A percentile compares a stretch with the other conserved stretches of the same genome.
Conservation (phyloP, 2,329 filamentous ascomycete species). For the Didymella sp. region DNA sequence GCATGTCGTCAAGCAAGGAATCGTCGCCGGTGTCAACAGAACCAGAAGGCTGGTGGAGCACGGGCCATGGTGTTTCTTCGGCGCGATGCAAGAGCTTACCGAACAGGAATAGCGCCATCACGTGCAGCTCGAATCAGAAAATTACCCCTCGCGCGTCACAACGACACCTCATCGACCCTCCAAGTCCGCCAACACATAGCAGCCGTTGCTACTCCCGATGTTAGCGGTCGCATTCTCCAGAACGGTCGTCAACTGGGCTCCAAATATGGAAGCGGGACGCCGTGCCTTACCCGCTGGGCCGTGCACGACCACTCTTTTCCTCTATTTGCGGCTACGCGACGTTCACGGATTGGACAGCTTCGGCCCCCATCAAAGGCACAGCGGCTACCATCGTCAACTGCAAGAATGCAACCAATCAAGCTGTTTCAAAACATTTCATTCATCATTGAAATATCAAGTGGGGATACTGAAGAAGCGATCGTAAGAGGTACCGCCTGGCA, state of each 20-base stretch:
- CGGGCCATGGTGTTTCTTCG: constrained; percentile 29
- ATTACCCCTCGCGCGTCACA: constrained; percentile 44
- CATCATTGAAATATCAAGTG: constrained; percentile 40
- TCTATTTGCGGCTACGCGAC: constrained; percentile 52
- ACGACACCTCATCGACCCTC: constrained; percentile 32
- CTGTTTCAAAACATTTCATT: constrained; percentile 37
- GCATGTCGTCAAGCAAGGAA: not conserved
- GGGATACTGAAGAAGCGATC: constrained; percentile 44
- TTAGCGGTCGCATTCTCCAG: constrained; percentile 1
- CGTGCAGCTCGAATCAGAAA: constrained; percentile 38
- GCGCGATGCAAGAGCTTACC: constrained; percentile 15
- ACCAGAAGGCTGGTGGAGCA: constrained; percentile 5
- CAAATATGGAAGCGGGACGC: constrained; percentile 29
- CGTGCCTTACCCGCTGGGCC: constrained; percentile 37
- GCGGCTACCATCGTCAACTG: constrained; percentile 46
- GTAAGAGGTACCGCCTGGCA: constrained; percentile 49
- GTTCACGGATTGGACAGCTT: constrained; percentile 50
- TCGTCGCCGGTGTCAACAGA: not conserved
- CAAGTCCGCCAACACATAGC: constrained; percentile 21
- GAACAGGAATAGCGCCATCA: constrained; percentile 34
- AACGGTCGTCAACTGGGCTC: constrained; percentile 13
- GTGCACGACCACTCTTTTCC: constrained; percentile 46
- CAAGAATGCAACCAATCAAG: constrained; percentile 45
- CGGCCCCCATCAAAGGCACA: constrained; percentile 48
- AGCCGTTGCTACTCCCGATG: constrained; percentile 11